phyloP scores from a whole-genome alignment of 768 basidiomycete genomes.

The Psilocybe cyanescens region DNA sequence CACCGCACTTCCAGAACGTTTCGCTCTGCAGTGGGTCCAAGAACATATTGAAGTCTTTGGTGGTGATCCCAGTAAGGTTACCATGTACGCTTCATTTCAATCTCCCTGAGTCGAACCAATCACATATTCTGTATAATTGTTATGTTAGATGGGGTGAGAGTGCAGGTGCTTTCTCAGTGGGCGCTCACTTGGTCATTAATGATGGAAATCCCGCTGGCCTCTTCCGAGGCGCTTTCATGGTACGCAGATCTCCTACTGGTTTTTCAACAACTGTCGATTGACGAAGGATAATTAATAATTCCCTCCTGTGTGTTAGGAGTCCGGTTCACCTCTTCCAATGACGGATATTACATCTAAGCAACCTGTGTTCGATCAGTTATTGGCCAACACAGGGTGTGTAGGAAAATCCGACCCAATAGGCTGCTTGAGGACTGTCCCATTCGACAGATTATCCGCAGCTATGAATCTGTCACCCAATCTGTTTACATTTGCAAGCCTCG shows the following conservation, averaged over 20 bases:
- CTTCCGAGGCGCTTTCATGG: conserved; percentile 22
- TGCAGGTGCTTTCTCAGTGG: conserved; percentile 22
- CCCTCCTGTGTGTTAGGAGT: neutral
- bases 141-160: conserved; percentile 23
- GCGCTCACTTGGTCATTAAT: conserved; percentile 16
- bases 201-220: conserved; percentile 18
- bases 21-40: conserved; percentile 56
- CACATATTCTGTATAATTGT: neutral
- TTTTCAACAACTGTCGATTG: too few species aligned
- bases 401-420: neutral
- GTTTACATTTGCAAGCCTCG: neutral
- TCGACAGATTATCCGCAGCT: neutral
- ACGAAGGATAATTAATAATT: too few species aligned
- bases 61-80: conserved; percentile 50
- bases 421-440: neutral
- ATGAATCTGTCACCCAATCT: neutral
- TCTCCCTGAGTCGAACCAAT: neutral
- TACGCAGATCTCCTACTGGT: neutral
- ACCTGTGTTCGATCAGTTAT: neutral
- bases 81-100: conserved; percentile 30
- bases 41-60: conserved; percentile 54
- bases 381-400: neutral
- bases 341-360: neutral
- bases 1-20: conserved; percentile 33
- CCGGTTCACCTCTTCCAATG: neutral